Percentiles rank a stretch among this genome's conserved stretches.
These are phyloP conservation scores for Zostera marina DNA, from an alignment of 116 monocot genomes.

Conservation along the genomic window DNA sequence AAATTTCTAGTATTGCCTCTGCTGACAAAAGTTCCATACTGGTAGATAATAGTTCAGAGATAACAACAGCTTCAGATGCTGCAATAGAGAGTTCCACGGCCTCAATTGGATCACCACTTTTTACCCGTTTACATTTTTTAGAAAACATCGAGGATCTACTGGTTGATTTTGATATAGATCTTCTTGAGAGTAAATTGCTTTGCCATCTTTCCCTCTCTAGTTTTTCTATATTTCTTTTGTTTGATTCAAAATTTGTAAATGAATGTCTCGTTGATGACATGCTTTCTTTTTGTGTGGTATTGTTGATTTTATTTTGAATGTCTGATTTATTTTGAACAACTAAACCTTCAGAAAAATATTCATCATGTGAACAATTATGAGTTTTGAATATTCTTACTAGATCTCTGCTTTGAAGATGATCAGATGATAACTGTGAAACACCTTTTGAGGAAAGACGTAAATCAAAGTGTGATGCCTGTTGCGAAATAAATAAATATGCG, in stretches of 20 bases:
- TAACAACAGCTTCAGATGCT: conserved; percentile 71
- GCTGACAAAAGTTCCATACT: conserved; percentile 19
- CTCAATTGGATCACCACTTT: conserved; percentile 1
- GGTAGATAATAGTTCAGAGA: conserved; percentile 34
- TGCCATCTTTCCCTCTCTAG: not conserved
- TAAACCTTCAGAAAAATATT: not conserved
- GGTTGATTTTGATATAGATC: not conserved
- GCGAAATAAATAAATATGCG: conserved; percentile 1
- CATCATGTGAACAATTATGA: not conserved
- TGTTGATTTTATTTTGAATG: not conserved
- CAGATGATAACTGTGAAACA: conserved; percentile 1
- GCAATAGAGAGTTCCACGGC: conserved; percentile 21
- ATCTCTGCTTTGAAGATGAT: not conserved
- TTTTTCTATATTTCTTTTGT: not conserved
- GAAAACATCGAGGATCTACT: not conserved
- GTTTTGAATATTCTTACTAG: not conserved
- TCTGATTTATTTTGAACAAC: not conserved
- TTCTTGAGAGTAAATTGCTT: not conserved
- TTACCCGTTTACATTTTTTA: not conserved
- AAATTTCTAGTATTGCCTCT: conserved; percentile 36
- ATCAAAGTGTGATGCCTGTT: conserved; percentile 1
- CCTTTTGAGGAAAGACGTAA: conserved; percentile 2
- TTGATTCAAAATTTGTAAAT: not conserved
- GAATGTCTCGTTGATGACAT: not conserved
- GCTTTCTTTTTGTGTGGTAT: not conserved